These are phyloP conservation scores for Periconia sp. DNA, from an alignment of 2,329 filamentous ascomycete species.

Conservation along the genomic window DNA sequence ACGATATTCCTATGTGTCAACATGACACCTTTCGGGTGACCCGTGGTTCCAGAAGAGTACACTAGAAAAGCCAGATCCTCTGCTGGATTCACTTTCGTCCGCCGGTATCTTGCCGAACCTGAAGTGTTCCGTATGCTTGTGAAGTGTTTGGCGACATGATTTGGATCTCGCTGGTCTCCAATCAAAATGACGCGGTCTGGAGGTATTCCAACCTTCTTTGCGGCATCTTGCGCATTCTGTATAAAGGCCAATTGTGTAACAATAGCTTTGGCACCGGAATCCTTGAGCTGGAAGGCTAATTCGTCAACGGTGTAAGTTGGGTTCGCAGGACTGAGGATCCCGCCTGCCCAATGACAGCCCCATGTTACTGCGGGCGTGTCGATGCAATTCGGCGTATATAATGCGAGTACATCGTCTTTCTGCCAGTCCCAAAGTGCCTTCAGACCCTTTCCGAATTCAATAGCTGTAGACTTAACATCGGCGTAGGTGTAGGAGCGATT, in stretches of 20 bases:
- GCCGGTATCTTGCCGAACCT: conserved; percentile 63
- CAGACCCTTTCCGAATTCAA: conserved; percentile 81
- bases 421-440: conserved; percentile 77
- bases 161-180: conserved; percentile 69
- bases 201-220: conserved; percentile 71
- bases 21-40: conserved; percentile 89
- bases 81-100: conserved; percentile 67
- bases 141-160: conserved; percentile 71
- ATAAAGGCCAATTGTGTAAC: conserved; percentile 75
- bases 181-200: conserved; percentile 77
- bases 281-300: conserved; percentile 81
- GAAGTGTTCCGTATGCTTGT: conserved; percentile 70
- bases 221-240: conserved; percentile 69
- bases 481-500: conserved; percentile 72
- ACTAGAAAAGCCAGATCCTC: conserved; percentile 84
- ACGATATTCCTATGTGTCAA: conserved; percentile 84
- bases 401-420: conserved; percentile 80
- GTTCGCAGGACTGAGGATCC: conserved; percentile 83
- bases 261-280: conserved; percentile 75
- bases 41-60: conserved; percentile 89
- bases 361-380: conserved; percentile 80
- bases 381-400: conserved; percentile 86
- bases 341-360: conserved; percentile 84
- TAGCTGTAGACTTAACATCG: conserved; percentile 68
- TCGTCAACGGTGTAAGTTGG: conserved; percentile 85